These are phyloP conservation scores for Knoxdaviesia proteae DNA, from an alignment of 2,329 filamentous ascomycete genomes.

Conservation along the genomic window DNA sequence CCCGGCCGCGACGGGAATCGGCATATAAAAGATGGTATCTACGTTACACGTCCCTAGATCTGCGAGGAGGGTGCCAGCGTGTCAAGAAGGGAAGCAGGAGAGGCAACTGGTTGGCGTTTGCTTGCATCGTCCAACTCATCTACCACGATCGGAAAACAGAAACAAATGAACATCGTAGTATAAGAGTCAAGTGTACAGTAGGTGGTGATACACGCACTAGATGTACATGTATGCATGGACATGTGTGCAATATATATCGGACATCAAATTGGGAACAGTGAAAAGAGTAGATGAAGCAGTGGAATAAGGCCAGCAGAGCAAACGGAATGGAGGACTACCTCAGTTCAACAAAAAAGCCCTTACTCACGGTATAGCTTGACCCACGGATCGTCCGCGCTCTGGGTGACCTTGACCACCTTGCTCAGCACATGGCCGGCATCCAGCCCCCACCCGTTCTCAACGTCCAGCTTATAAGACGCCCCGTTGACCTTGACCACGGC, in stretches of 20 bases:
- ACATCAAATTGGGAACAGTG: too few relatives aligned
- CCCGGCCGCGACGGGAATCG: too few relatives aligned
- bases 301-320: too few relatives aligned
- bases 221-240: background rate
- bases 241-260: too few relatives aligned
- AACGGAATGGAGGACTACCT: too few relatives aligned
- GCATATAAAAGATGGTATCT: too few relatives aligned
- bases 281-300: too few relatives aligned
- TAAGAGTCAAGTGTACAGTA: background rate
- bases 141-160: too few relatives aligned
- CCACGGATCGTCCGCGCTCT: slow-evolving; percentile 1
- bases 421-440: slow-evolving; percentile 39
- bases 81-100: background rate
- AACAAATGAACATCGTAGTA: too few relatives aligned
- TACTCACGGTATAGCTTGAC: slow-evolving; percentile 3
- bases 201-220: background rate
- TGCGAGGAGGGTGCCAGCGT: background rate
- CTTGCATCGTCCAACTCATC: too few relatives aligned
- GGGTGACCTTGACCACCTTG: slow-evolving; percentile 19
- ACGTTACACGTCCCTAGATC: too few relatives aligned
- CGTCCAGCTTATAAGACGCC: slow-evolving; percentile 33
- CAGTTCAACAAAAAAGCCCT: background rate
- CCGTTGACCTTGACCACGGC: slow-evolving; percentile 25
- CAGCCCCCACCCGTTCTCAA: slow-evolving; percentile 33
- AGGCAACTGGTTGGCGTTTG: background rate